Evolutionary conservation across 306 rosid species (phyloP).

Genomic region (Begonia peltatifolia): DNA sequence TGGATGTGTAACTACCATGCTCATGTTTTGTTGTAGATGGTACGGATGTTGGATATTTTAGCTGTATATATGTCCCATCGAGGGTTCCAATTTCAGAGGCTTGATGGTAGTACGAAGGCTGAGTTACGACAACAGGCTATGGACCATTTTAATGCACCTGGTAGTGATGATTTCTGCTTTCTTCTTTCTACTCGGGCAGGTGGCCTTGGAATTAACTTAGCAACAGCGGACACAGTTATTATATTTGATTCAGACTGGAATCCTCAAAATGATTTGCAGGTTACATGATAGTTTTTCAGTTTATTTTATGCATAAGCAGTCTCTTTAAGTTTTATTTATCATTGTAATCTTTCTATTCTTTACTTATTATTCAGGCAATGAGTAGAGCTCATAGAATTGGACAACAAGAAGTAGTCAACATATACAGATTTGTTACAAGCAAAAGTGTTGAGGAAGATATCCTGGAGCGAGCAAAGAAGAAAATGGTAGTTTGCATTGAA

Average conservation of each 20-base stretch:
- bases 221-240: constrained; percentile 97
- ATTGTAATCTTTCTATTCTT: constrained; percentile 1
- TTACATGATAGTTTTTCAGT: constrained; percentile 2
- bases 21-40: constrained; percentile 61
- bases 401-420: constrained; percentile 96
- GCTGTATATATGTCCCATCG: constrained; percentile 80
- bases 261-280: constrained; percentile 99
- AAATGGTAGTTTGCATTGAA: constrained; percentile 47
- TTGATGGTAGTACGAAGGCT: constrained; percentile 97
- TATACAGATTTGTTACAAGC: constrained; percentile 95
- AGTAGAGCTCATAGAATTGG: constrained; percentile 99
- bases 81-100: constrained; percentile 96
- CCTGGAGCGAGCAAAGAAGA: constrained; percentile 94
- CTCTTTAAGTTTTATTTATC: neutral
- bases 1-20: too few species aligned
- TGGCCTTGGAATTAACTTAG: constrained; percentile 96
- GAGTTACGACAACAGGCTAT: constrained; percentile 99
- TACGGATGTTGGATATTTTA: constrained; percentile 88
- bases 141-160: constrained; percentile 99
- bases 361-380: constrained; percentile 56
- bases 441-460: constrained; percentile 99
- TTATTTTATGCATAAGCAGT: too few species aligned
- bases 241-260: constrained; percentile 99
- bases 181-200: constrained; percentile 99
- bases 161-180: constrained; percentile 97